A percentile compares a stretch with the other conserved stretches of the same genome.
Evolutionary conservation across 2,329 filamentous ascomycete genomes (phyloP).

Genomic region (Cytospora piceicola): DNA sequence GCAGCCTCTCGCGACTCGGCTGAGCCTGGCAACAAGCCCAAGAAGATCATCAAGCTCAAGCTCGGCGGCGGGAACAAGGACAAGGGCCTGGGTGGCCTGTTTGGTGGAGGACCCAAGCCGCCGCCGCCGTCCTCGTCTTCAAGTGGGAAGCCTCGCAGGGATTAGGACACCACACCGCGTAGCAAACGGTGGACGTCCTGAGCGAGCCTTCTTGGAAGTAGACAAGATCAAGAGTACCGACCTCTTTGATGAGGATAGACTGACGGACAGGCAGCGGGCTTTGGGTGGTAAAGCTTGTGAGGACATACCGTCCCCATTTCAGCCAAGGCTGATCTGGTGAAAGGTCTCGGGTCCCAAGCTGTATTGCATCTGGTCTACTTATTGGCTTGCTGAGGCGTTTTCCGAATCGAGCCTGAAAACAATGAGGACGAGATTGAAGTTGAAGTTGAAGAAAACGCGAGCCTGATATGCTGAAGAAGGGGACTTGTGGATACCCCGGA

Average conservation of each 20-base stretch:
- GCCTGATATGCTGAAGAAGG: background rate
- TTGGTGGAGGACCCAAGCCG: constrained; percentile 7
- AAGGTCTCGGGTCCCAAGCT: background rate
- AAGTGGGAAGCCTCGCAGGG: background rate
- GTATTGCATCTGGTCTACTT: background rate
- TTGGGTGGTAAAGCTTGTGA: background rate
- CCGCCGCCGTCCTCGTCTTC: background rate
- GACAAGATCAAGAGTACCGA: background rate
- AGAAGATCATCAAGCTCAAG: constrained; percentile 29
- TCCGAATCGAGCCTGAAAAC: background rate
- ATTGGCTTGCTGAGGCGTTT: background rate
- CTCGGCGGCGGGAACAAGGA: constrained; percentile 16
- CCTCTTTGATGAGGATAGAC: too few relatives aligned
- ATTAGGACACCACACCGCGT: background rate
- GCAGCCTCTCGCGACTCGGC: constrained; percentile 8
- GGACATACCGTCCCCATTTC: background rate
- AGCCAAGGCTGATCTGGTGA: background rate
- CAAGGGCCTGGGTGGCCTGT: constrained; percentile 3
- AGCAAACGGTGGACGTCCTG: background rate
- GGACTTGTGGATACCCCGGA: background rate
- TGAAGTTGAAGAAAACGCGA: background rate
- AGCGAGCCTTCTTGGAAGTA: background rate
- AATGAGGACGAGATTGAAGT: background rate
- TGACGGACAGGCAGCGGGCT: background rate
- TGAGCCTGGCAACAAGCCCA: constrained; percentile 13